Conservation (phyloP, 192 early-diverging fungal species). For the Radiomyces spectabilis region DNA sequence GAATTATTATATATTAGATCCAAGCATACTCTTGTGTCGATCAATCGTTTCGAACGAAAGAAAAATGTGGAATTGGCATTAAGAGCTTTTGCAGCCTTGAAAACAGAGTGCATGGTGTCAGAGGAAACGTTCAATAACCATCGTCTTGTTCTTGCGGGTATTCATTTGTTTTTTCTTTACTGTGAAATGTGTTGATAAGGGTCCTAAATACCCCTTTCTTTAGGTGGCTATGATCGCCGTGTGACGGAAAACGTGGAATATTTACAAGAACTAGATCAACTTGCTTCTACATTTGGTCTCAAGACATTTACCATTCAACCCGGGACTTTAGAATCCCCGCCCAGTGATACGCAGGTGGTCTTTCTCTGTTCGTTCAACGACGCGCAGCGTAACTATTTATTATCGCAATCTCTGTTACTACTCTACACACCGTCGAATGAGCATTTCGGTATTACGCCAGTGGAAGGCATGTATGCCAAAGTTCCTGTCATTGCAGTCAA, state of each 20-base stretch:
- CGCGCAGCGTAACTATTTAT: constrained; percentile 64
- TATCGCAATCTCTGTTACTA: constrained; percentile 53
- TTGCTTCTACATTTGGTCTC: constrained; percentile 43
- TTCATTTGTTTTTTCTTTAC: background rate
- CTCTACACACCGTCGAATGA: constrained; percentile 92
- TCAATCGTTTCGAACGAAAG: constrained; percentile 97
- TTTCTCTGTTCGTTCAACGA: constrained; percentile 89
- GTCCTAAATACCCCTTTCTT: background rate
- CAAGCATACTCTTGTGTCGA: constrained; percentile 57
- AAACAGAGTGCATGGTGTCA: constrained; percentile 5
- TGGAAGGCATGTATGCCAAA: constrained; percentile 89
- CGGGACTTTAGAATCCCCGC: constrained; percentile 17
- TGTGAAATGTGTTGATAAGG: background rate
- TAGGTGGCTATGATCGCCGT: constrained; percentile 80
- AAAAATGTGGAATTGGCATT: constrained; percentile 84
- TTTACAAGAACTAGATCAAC: constrained; percentile 57
- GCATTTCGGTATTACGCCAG: constrained; percentile 96
- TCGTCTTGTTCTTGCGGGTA: constrained; percentile 73
- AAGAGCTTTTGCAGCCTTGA: constrained; percentile 55
- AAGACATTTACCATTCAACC: constrained; percentile 34
- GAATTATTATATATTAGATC: constrained; percentile 4
- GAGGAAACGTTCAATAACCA: constrained; percentile 25
- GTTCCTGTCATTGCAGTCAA: constrained; percentile 85
- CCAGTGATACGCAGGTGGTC: constrained; percentile 53
- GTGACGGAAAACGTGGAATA: constrained; percentile 86